Evolutionary conservation across 2,329 filamentous ascomycete species (phyloP).

Genomic region (Phoma sp.): DNA sequence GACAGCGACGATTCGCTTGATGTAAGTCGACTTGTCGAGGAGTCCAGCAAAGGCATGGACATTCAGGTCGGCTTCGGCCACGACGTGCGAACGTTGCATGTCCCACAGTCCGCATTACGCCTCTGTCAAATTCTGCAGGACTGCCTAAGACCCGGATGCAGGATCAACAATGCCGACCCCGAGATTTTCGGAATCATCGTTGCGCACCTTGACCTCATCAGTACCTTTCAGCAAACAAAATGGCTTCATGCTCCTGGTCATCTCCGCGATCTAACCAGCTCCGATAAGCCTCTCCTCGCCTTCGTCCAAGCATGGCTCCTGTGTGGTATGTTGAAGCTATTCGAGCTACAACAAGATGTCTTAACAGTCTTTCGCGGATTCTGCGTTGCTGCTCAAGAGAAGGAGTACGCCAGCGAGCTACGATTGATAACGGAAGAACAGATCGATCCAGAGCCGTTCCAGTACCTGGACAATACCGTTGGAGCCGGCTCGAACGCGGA

Average conservation of each 20-base stretch:
- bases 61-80: neutral
- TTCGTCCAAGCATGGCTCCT: conserved; percentile 26
- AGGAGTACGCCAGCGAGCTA: neutral
- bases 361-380: conserved; percentile 15
- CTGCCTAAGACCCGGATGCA: neutral
- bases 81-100: neutral
- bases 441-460: neutral
- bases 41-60: neutral
- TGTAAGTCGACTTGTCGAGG: too few relatives aligned
- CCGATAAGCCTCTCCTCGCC: conserved; percentile 10
- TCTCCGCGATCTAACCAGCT: conserved; percentile 5
- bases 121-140: neutral
- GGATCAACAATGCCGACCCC: conserved; percentile 3
- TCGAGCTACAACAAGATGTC: conserved; percentile 19
- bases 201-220: neutral
- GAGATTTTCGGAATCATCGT: conserved; percentile 4
- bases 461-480: neutral
- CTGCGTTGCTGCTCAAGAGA: neutral
- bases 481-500: neutral
- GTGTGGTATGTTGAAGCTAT: conserved; percentile 15
- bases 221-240: neutral
- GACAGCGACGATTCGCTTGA: neutral
- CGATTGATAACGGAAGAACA: neutral
- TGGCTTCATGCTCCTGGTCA: neutral
- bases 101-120: neutral